Evolutionary conservation across 495 filamentous ascomycete genomes (phyloP).

Genomic region (Paragyromitra xinjiangensis): DNA sequence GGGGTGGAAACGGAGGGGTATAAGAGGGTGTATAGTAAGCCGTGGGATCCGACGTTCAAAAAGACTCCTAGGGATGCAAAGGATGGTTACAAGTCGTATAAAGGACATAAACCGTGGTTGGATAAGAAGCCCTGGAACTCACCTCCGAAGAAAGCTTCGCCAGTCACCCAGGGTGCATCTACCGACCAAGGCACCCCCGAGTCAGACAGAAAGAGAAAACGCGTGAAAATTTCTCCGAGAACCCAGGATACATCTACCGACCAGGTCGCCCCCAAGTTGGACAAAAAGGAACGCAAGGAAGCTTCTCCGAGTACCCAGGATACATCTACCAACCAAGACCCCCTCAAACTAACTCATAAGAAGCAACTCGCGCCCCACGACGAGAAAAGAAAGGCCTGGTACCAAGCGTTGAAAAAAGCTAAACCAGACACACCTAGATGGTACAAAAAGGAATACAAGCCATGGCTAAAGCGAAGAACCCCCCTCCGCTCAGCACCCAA

Average conservation of each 20-base stretch:
- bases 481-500: neutral
- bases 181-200: neutral
- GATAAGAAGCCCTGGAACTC: neutral
- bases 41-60: neutral
- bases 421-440: neutral
- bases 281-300: neutral
- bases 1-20: neutral
- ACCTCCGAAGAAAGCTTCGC: neutral
- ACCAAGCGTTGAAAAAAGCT: neutral
- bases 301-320: neutral
- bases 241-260: neutral
- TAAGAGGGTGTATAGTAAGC: neutral
- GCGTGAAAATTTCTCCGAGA: neutral
- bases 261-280: too few relatives aligned
- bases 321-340: neutral
- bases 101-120: neutral
- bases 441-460: neutral
- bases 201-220: neutral
- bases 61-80: neutral
- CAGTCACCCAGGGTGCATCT: neutral
- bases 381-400: neutral
- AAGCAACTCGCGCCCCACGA: neutral
- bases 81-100: neutral
- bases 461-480: neutral
- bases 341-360: neutral